phyloP scores from a whole-genome alignment of 2,329 filamentous ascomycete species.

The Pseudocercospora fuligena region DNA sequence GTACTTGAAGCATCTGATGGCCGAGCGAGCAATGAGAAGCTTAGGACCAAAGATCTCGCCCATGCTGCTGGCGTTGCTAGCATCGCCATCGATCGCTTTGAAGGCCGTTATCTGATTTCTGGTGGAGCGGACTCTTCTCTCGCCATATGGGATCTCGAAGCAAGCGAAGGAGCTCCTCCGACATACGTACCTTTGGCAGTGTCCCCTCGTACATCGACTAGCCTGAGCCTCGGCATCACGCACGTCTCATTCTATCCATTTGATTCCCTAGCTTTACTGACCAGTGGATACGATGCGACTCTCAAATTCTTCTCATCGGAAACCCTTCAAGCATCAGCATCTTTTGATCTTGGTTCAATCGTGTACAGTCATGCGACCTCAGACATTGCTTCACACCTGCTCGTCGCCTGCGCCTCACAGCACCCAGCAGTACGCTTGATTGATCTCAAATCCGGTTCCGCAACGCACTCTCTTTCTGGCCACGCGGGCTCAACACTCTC shows the following conservation, averaged over 20 bases:
- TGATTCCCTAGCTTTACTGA: constrained; percentile 75
- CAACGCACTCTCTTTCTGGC: constrained; percentile 57
- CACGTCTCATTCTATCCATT: constrained; percentile 80
- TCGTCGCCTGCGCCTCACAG: constrained; percentile 88
- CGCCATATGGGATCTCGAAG: constrained; percentile 84
- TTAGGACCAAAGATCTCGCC: constrained; percentile 20
- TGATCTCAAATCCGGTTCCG: constrained; percentile 81
- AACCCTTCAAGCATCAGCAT: constrained; percentile 63
- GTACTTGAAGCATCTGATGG: constrained; percentile 60
- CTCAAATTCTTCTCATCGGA: constrained; percentile 76
- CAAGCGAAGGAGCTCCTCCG: constrained; percentile 40
- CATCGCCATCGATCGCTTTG: constrained; percentile 79
- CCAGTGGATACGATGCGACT: constrained; percentile 77
- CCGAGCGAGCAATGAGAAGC: not conserved
- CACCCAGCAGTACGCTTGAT: constrained; percentile 82
- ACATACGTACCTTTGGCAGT: constrained; percentile 25
- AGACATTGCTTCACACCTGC: constrained; percentile 70
- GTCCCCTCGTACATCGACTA: constrained; percentile 41
- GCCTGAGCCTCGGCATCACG: constrained; percentile 73
- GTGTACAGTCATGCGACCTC: constrained; percentile 81
- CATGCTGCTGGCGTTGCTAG: constrained; percentile 81
- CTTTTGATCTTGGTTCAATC: constrained; percentile 70
- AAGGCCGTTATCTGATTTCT: constrained; percentile 78
- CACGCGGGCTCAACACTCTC: constrained; percentile 61
- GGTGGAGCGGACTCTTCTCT: constrained; percentile 85